Conservation (phyloP, 192 early-diverging fungal genomes). For the Dimargaris cristalligena region DNA sequence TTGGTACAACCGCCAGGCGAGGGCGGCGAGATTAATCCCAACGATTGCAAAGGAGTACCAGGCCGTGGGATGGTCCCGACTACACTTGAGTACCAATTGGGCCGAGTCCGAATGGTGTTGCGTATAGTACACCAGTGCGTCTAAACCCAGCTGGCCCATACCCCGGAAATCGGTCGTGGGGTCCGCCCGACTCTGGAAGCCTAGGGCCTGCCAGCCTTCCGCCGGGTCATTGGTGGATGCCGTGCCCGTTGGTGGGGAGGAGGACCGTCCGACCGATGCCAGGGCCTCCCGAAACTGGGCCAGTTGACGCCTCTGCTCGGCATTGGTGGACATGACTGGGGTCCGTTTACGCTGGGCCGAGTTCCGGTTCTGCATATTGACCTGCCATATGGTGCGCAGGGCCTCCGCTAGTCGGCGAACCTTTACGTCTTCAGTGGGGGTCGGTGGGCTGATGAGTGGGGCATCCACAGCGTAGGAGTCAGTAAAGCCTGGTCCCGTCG, state of each 20-base stretch:
- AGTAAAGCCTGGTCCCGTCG: too few relatives aligned
- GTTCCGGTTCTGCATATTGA: too few relatives aligned
- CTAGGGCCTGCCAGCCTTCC: not conserved
- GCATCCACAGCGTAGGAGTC: too few relatives aligned
- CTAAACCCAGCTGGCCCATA: slow-evolving; percentile 1
- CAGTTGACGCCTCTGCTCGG: too few relatives aligned
- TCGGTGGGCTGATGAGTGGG: too few relatives aligned
- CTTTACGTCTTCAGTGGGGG: too few relatives aligned
- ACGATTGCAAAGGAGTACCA: slow-evolving; percentile 10
- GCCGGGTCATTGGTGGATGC: not conserved
- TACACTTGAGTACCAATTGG: slow-evolving; percentile 1
- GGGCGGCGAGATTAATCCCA: not conserved
- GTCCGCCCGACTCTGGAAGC: slow-evolving; percentile 8
- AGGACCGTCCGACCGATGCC: too few relatives aligned
- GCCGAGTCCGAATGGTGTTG: not conserved
- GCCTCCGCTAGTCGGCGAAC: too few relatives aligned
- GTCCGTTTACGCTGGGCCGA: not conserved
- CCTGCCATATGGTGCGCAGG: too few relatives aligned
- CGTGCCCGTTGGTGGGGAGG: too few relatives aligned
- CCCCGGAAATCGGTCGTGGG: slow-evolving; percentile 6
- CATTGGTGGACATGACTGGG: not conserved
- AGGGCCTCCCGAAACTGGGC: too few relatives aligned
- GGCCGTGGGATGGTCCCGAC: slow-evolving; percentile 1
- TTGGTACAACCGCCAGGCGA: slow-evolving; percentile 1
- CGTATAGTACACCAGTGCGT: slow-evolving; percentile 1